Percentiles rank a stretch among this genome's conserved stretches.
Evolutionary conservation across 2,329 filamentous ascomycete species (phyloP).

Genomic region (Colletotrichum tofieldiae): DNA sequence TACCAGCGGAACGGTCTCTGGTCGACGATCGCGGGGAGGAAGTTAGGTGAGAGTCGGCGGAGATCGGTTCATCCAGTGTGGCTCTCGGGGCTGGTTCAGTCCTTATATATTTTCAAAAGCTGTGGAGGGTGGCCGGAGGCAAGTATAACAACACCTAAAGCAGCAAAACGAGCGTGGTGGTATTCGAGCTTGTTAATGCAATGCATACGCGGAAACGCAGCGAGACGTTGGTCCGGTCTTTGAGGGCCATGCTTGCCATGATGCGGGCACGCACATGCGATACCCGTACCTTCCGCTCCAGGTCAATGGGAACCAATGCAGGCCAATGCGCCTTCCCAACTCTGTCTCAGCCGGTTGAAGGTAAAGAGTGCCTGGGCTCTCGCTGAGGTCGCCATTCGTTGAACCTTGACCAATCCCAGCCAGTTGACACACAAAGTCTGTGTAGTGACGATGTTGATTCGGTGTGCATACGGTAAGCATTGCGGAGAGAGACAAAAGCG

Average conservation of each 20-base stretch:
- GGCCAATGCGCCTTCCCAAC: background rate
- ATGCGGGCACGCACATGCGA: background rate
- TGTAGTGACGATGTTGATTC: constrained; percentile 11
- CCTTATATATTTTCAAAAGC: constrained; percentile 16
- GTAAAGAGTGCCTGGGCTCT: background rate
- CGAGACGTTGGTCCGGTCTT: constrained; percentile 1
- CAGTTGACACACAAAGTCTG: constrained; percentile 9
- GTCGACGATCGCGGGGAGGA: background rate
- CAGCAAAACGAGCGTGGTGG: background rate
- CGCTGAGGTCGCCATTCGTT: background rate
- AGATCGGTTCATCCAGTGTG: constrained; percentile 19
- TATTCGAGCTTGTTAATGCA: background rate
- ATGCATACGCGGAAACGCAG: background rate
- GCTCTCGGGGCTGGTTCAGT: background rate
- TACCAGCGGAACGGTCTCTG: background rate
- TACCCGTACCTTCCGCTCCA: background rate
- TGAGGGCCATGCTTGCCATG: background rate
- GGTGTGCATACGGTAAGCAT: background rate
- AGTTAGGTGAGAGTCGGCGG: background rate
- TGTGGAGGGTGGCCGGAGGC: background rate
- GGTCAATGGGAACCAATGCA: background rate
- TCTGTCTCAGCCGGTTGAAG: background rate
- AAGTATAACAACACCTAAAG: background rate
- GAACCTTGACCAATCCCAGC: background rate
- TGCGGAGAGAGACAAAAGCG: constrained; percentile 5